Evolutionary conservation across 2,329 filamentous ascomycete genomes (phyloP).

Genomic region (Claviceps paspali): DNA sequence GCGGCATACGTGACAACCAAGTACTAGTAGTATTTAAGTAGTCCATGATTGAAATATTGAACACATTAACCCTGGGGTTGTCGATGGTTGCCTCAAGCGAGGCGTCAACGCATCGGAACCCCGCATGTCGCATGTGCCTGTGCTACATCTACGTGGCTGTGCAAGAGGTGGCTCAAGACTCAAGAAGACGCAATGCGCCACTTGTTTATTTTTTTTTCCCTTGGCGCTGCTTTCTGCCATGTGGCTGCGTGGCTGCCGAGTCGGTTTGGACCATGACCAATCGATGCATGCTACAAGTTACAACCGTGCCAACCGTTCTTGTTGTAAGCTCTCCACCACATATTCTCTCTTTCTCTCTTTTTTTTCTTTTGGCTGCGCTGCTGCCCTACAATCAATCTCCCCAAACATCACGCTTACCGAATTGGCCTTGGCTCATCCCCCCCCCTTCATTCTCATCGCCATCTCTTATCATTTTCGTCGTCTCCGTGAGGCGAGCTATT

Average conservation of each 20-base stretch:
- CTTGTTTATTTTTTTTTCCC: slow-evolving; percentile 1
- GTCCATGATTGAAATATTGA: no score
- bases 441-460: background rate
- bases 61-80: no score
- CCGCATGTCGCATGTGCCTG: no score
- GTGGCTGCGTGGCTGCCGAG: slow-evolving; percentile 7
- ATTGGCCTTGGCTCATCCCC: no score
- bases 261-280: slow-evolving; percentile 18
- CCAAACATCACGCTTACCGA: background rate
- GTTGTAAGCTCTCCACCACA: slow-evolving; percentile 10
- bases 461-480: background rate
- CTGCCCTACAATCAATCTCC: slow-evolving; percentile 3
- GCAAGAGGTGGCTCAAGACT: no score
- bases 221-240: slow-evolving; percentile 4
- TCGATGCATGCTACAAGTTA: slow-evolving; percentile 10
- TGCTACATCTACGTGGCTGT: no score
- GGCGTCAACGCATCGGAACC: background rate
- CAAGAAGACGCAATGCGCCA: background rate
- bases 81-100: background rate
- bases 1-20: no score
- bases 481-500: background rate
- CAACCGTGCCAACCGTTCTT: no score
- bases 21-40: no score
- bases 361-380: slow-evolving; percentile 7
- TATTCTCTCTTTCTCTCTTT: background rate